Conservation (phyloP, 306 rosid species). For the Dryas octopetala region DNA sequence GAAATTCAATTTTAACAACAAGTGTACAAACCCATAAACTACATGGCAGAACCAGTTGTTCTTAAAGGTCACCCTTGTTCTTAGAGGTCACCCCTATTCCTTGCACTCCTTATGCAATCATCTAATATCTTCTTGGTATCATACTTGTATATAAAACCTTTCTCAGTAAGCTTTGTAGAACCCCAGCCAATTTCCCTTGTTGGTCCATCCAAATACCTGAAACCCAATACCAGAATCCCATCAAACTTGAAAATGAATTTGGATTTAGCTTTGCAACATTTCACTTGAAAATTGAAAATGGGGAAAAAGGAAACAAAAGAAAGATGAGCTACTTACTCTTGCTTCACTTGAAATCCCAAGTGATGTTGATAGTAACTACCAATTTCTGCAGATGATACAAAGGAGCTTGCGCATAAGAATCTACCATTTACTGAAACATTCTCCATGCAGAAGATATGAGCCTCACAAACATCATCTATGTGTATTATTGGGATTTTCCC, state of each 20-base stretch:
- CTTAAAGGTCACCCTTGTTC: conserved; percentile 15
- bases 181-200: conserved; percentile 38
- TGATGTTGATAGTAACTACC: conserved; percentile 33
- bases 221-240: conserved; percentile 6
- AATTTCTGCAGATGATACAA: conserved; percentile 44
- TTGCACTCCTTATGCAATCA: conserved; percentile 40
- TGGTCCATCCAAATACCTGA: conserved; percentile 45
- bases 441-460: conserved; percentile 42
- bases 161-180: conserved; percentile 37
- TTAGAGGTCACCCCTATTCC: conserved; percentile 25
- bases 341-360: conserved; percentile 38
- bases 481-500: conserved; percentile 39
- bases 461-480: conserved; percentile 37
- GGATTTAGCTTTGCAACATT: neutral
- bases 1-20: neutral
- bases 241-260: neutral
- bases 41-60: neutral
- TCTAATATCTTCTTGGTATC: conserved; percentile 46
- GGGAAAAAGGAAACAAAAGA: too few relatives aligned
- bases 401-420: conserved; percentile 45
- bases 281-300: too few relatives aligned
- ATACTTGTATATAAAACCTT: conserved; percentile 48
- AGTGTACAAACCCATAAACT: neutral
- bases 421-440: conserved; percentile 31
- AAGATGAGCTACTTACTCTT: conserved; percentile 36